Evolutionary conservation across 2,329 filamentous ascomycete species (phyloP), one percentile per base, ranked within the genome.

Genomic region (Alternaria rosae): DNA sequence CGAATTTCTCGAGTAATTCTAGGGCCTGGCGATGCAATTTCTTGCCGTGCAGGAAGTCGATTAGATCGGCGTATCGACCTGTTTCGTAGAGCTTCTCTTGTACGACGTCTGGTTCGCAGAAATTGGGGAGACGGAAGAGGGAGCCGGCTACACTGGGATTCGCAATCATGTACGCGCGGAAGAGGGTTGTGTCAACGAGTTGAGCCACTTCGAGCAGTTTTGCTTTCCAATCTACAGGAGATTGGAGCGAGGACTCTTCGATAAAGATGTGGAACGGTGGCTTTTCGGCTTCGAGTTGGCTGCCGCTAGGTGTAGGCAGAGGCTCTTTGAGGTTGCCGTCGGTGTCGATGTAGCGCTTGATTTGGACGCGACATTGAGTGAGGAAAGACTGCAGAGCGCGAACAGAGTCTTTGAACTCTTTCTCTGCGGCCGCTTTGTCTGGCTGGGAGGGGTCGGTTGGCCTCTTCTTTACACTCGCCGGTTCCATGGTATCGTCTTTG

Each of bases 31-130:
- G 88, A 79, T 99, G 95, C 42, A 98, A 85, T 78, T 91, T 94
- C 82, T 99, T 99, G 66, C 95, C 95, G 72, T 96, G 93, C 69
- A 98, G 89, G 76, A 99, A 99, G 78, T 98, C 94, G n/a, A 99
- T 93, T 2, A 99, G 84, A 80, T 98, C 94, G 54, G 91, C 94
- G 79, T 97, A 97, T 30, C 94, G 89, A 60, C 92, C 92, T 42
- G 90, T 92, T 76, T 97, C 92, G 62, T 97, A 89, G 5, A 99
- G 83, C 71, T 93, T 93, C 78, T 97, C 92, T 76, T 97, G 95
- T 21, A 99, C 94, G 3, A 98, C 95, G 28, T 92, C 91, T 0
- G 95, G 94, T 71, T 99, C 94, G 78, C 95, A 98, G 76, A 97
- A 98, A 78, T 99, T 99, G 75, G 94, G 91, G 54, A 98, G 92